phyloP scores from a whole-genome alignment of 805 yeast genomes.

The Grigorovia humatica region DNA sequence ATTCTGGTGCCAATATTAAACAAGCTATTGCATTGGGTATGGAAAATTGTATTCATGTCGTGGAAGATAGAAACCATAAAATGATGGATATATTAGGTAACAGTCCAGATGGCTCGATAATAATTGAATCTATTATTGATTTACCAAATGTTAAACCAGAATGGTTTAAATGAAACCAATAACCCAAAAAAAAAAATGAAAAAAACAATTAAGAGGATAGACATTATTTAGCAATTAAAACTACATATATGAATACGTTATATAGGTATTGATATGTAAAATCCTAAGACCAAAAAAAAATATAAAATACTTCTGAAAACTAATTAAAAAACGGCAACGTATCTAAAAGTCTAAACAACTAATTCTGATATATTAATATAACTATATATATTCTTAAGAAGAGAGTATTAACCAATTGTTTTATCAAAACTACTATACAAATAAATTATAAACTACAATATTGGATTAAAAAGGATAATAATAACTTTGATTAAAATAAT shows the following conservation, averaged over 20 bases:
- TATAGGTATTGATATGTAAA: no score
- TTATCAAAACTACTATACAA: neutral
- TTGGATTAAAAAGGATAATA: neutral
- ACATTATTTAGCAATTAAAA: no score
- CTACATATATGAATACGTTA: no score
- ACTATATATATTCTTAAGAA: no score
- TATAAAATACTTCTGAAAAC: no score
- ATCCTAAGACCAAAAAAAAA: no score
- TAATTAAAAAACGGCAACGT: no score
- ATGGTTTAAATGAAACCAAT: slow-evolving; percentile 26
- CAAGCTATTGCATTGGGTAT: slow-evolving; percentile 69
- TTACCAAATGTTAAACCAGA: slow-evolving; percentile 38
- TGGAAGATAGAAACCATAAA: slow-evolving; percentile 53
- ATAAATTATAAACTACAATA: neutral
- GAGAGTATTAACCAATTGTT: no score
- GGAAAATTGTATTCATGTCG: slow-evolving; percentile 59
- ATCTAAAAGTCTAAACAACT: no score
- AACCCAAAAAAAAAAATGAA: neutral
- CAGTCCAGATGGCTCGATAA: slow-evolving; percentile 35
- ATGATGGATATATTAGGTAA: slow-evolving; percentile 20
- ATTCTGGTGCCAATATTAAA: slow-evolving; percentile 65
- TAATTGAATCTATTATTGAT: slow-evolving; percentile 50
- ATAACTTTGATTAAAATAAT: no score
- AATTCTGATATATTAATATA: no score
- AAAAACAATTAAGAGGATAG: neutral